Evolutionary conservation across 2,329 filamentous ascomycete genomes (phyloP), one percentile per base, ranked within the genome.

Genomic region (Canariomyces notabilis): DNA sequence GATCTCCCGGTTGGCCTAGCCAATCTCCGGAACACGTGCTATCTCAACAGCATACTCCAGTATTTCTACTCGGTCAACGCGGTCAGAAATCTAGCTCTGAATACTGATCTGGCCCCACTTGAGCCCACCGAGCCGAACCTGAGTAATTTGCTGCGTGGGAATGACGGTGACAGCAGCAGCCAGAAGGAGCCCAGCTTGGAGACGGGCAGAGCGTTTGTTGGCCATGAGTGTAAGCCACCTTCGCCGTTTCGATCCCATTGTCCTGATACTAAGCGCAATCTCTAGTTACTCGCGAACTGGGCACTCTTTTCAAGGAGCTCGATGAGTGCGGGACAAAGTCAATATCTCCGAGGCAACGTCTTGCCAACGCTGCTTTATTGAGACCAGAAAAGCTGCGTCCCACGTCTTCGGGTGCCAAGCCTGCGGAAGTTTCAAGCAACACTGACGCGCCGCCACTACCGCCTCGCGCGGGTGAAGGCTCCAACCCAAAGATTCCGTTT

Each of bases 1-100:
- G 60, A 47, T 57, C 61, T 87, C 64, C 93, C 93, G 0, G 87
- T 95, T 18, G 93, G 93, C 0, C 75, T 97, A 5, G 79, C 83
- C 53, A 98, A 97, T 57, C 95, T 97, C 47, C 90, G 93, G 49
- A 98, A 98, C 60, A 98, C 94, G 0, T 98, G 93, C 64, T 98
- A 98, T 60, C 75, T 98, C 44, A 98, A 98, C 71, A 97, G 91
- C 67, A 77, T 98, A 39, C 74, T 98, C 8, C 93, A 98, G 59
- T 97, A 95, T 62, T 85, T 96, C 55, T 96, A 95, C 63, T 94
- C 90, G 0, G 80, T 97, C 45, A 84, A 82, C 51, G 82, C 87
- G 2, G 74, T 97, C 22, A 80, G 91, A 40, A 77, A 93, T 5
- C 78, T 96, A 54, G 82, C 96, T 3, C 72, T 94, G 48, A 74